Base-by-base conservation (phyloP, 2,329 filamentous ascomycete genomes). In the Ophiocordyceps camponoti-leonardi region DNA sequence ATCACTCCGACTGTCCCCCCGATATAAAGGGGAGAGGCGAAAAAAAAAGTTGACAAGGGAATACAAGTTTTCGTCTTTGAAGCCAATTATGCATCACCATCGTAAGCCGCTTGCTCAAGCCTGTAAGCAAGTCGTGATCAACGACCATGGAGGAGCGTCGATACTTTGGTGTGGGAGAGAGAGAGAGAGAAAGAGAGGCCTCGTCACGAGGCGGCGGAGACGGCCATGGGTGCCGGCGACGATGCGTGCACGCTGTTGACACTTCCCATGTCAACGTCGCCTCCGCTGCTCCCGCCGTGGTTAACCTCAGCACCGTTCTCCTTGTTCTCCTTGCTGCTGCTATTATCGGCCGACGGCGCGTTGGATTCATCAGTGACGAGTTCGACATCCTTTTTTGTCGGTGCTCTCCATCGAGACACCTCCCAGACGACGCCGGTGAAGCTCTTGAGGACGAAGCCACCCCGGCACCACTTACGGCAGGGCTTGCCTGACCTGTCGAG, bases 401-500 rank as follows among this genome's bases (percentile, higher is more conserved):
- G 83, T 31, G 86, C 82, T 45, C 79, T 80, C 87, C 90, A 96
- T 46, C 85, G 80, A 19, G 80, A 74, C 42, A 94, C 72, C 51
- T 83, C 77, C 87, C 88, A 95, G 30, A 75, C 59, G 16, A 86
- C 75, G 45, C 90, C 90, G 1, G 90, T 95, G 61, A 96, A 96
- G 62, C 82, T 94, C 71, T 94, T 94, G 54, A 96, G 69, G 43
- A 72, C 73, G 60, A 96, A 86, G 46, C 79, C 75, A 51, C 86
- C 86, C 62, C 81, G 85, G 59, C 79, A 72, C 92, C 92, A 98
- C 61, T 81, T 88, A 52, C 90, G 84, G 63, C 88, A 95, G 11
- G 92, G 88, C 57, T 90, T 84, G 53, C 90, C 90, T 8, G 83
- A 83, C 49, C 90, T 81, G 63, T 98, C 92, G 51, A 98, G 83